Evolutionary conservation across 1,284 basidiomycete species (phyloP).

Genomic region (Trichosporon sp.): DNA sequence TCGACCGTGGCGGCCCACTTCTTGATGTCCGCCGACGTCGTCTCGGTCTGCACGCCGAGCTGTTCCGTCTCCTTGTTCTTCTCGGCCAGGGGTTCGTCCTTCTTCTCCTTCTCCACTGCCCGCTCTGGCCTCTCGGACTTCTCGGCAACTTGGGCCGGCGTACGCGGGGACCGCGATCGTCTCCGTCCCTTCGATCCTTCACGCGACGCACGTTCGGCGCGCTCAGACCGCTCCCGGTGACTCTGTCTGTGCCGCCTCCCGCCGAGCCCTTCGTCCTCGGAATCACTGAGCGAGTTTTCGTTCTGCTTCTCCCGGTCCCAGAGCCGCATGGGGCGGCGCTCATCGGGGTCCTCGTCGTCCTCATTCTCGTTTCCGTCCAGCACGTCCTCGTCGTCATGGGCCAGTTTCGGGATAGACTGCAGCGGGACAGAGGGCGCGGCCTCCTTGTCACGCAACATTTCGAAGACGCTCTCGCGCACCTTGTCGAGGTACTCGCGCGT

Average conservation of each 20-base stretch:
- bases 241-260: slow-evolving; percentile 53
- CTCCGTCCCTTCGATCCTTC: slow-evolving; percentile 26
- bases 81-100: slow-evolving; percentile 7
- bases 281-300: slow-evolving; percentile 58
- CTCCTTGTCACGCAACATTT: slow-evolving; percentile 79
- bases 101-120: not conserved
- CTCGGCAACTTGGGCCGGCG: not conserved
- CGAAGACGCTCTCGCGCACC: slow-evolving; percentile 87
- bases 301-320: slow-evolving; percentile 54
- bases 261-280: slow-evolving; percentile 60
- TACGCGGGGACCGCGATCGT: slow-evolving; percentile 26
- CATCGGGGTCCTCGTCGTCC: slow-evolving; percentile 74
- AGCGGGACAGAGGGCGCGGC: slow-evolving; percentile 81
- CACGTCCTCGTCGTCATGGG: slow-evolving; percentile 77
- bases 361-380: slow-evolving; percentile 68
- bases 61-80: slow-evolving; percentile 12
- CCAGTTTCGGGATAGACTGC: slow-evolving; percentile 62
- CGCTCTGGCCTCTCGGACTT: too few relatives aligned
- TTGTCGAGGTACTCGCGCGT: slow-evolving; percentile 90
- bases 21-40: slow-evolving; percentile 29
- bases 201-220: not conserved
- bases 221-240: slow-evolving; percentile 39
- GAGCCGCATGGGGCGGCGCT: slow-evolving; percentile 64
- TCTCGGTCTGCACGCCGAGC: slow-evolving; percentile 16
- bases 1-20: slow-evolving; percentile 30